Evolutionary conservation across 2,329 filamentous ascomycete genomes (phyloP).

Genomic region (Chaetomiaceae sp.): DNA sequence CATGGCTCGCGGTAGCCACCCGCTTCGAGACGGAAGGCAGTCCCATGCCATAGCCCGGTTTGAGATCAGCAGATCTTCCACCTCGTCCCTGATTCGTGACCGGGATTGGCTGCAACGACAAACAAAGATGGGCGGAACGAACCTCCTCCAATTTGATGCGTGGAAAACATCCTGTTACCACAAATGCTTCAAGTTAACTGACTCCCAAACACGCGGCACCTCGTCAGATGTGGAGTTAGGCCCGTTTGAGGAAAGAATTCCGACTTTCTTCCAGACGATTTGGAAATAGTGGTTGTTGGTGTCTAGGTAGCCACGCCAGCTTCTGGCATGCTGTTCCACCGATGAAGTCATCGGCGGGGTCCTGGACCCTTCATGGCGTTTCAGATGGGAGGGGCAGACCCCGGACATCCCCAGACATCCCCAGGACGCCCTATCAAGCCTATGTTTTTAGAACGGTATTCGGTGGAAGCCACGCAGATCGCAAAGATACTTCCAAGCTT

Average conservation of each 20-base stretch:
- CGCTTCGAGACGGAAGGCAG: not conserved
- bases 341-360: slow-evolving; percentile 10
- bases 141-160: not conserved
- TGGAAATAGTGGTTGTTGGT: too few species aligned
- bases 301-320: too few species aligned
- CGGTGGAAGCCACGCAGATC: not conserved
- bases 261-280: too few species aligned
- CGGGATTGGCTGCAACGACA: not conserved
- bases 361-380: not conserved
- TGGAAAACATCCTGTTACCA: too few species aligned
- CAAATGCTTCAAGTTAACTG: too few species aligned
- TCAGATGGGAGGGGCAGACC: not conserved
- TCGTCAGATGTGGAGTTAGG: too few species aligned
- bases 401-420: too few species aligned
- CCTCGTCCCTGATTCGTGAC: not conserved
- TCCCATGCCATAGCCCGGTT: slow-evolving; percentile 1
- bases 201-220: too few species aligned
- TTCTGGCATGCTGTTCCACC: not conserved
- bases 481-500: not conserved
- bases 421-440: too few species aligned
- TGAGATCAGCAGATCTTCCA: slow-evolving; percentile 14
- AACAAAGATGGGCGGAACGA: not conserved
- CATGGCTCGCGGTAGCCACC: not conserved
- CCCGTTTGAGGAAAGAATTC: too few species aligned
- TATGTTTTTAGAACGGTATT: not conserved